Evolutionary conservation across 371 early-diverging fungal genomes (phyloP).

Genomic region (Dinochytrium kinnereticum): DNA sequence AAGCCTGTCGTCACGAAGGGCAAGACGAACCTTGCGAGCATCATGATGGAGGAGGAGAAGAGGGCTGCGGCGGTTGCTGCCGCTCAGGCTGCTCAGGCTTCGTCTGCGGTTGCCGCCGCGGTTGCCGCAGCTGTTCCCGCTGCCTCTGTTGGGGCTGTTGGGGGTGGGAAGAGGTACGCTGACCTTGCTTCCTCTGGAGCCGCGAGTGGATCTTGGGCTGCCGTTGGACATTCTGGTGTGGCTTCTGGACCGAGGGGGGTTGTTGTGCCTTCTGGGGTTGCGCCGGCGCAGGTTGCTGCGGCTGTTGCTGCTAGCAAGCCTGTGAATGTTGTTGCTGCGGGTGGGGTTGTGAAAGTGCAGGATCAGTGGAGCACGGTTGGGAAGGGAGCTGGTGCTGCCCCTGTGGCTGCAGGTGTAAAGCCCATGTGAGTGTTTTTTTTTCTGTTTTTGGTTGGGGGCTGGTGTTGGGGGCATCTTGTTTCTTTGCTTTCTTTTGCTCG

Average conservation of each 20-base stretch:
- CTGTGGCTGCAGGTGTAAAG: not conserved
- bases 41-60: slow-evolving; percentile 58
- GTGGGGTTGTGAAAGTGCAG: slow-evolving; percentile 37
- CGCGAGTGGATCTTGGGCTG: not conserved
- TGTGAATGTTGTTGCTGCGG: slow-evolving; percentile 35
- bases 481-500: no score
- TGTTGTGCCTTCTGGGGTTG: slow-evolving; percentile 13
- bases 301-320: slow-evolving; percentile 23
- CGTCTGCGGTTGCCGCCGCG: slow-evolving; percentile 10
- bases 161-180: slow-evolving; percentile 49
- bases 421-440: not conserved
- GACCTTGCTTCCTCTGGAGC: slow-evolving; percentile 28
- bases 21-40: slow-evolving; percentile 48
- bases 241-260: not conserved
- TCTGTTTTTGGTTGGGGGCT: not conserved
- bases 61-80: slow-evolving; percentile 32
- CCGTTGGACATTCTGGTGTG: not conserved
- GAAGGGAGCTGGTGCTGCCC: slow-evolving; percentile 18
- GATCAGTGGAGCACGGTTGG: slow-evolving; percentile 50
- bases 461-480: not conserved
- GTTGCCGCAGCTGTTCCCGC: slow-evolving; percentile 3
- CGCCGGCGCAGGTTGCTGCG: slow-evolving; percentile 18
- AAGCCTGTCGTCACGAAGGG: slow-evolving; percentile 20
- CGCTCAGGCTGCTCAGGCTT: slow-evolving; percentile 19
- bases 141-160: slow-evolving; percentile 15